Base-by-base conservation (phyloP, 148 eudicot genomes). In the Pharnaceum exiguum region DNA sequence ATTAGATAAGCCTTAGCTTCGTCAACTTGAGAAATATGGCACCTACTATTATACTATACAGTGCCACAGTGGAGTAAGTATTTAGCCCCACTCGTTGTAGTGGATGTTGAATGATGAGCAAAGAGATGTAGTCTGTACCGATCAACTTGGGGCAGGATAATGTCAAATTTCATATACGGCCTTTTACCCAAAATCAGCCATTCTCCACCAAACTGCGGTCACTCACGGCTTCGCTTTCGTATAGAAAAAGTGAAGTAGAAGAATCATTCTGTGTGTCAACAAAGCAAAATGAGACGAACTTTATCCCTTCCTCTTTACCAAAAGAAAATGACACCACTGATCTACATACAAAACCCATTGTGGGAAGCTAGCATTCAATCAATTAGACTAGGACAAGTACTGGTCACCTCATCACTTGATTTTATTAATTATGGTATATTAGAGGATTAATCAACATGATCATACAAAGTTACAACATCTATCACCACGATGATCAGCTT, bases 251-350 rank as follows among this genome's bases (percentile, higher is more conserved):
- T 10, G 47, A 47, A 13, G 36, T 39, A 31, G 8, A 9, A 67
- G 65, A 68, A 68, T 68, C 60, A 68, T 68, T 60, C 51, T 47
- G 16, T 31, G 30, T 19, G 25, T 57, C 63, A 24, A 50, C 44
- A 58, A 59, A 59, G 65, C 64, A 67, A 58, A 32, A 10, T 18
- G 23, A n/a, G 48, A 29, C 5, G 30, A 63, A n/a, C n/a, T n/a
- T n/a, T n/a, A n/a, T n/a, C n/a, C n/a, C n/a, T n/a, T n/a, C n/a
- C n/a, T n/a, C n/a, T n/a, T n/a, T n/a, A n/a, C n/a, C n/a, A n/a
- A n/a, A n/a, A n/a, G n/a, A n/a, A n/a, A n/a, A n/a, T n/a, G n/a
- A n/a, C n/a, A n/a, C n/a, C n/a, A n/a, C n/a, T n/a, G n/a, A n/a
- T n/a, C n/a, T n/a, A n/a, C n/a, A n/a, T n/a, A n/a, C n/a, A n/a